phyloP scores from a whole-genome alignment of 2,329 filamentous ascomycete genomes.

The Ascochyta pisi region DNA sequence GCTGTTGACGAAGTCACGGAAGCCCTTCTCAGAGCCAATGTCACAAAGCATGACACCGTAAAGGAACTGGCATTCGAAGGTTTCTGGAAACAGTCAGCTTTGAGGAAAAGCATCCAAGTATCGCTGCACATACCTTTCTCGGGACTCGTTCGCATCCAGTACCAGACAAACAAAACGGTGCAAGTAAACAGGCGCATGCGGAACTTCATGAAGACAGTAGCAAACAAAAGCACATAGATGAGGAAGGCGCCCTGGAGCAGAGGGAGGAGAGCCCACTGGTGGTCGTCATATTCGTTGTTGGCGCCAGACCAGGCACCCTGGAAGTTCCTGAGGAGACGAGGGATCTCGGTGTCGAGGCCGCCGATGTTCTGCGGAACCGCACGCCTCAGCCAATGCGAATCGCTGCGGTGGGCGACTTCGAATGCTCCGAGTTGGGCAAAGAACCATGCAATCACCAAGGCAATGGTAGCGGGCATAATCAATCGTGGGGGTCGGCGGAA shows the following conservation, averaged over 20 bases:
- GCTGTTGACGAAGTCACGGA: conserved; percentile 54
- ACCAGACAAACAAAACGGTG: conserved; percentile 57
- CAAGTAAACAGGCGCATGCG: conserved; percentile 57
- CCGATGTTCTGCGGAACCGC: conserved; percentile 56
- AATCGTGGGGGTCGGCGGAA: conserved; percentile 62
- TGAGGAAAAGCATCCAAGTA: background rate
- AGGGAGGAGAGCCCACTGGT: conserved; percentile 63
- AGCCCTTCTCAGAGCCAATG: conserved; percentile 55
- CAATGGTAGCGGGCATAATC: conserved; percentile 60
- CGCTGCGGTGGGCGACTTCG: conserved; percentile 55
- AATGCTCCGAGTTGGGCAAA: conserved; percentile 59
- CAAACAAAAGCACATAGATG: conserved; percentile 58
- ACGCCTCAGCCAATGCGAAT: conserved; percentile 60
- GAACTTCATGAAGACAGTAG: conserved; percentile 58
- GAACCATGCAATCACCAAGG: conserved; percentile 58
- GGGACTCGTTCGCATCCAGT: conserved; percentile 55
- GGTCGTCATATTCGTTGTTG: conserved; percentile 61
- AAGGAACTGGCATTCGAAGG: conserved; percentile 60
- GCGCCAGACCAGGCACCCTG: conserved; percentile 59
- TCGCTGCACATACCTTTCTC: conserved; percentile 52
- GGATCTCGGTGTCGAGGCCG: conserved; percentile 54
- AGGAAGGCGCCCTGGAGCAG: conserved; percentile 59
- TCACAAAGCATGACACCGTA: conserved; percentile 62
- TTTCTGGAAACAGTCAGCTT: conserved; percentile 51
- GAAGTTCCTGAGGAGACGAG: conserved; percentile 55